A percentile compares a stretch with the other conserved stretches of the same genome.
phyloP scores from a whole-genome alignment of 768 basidiomycete genomes.

The Candolleomyces aberdarensis region DNA sequence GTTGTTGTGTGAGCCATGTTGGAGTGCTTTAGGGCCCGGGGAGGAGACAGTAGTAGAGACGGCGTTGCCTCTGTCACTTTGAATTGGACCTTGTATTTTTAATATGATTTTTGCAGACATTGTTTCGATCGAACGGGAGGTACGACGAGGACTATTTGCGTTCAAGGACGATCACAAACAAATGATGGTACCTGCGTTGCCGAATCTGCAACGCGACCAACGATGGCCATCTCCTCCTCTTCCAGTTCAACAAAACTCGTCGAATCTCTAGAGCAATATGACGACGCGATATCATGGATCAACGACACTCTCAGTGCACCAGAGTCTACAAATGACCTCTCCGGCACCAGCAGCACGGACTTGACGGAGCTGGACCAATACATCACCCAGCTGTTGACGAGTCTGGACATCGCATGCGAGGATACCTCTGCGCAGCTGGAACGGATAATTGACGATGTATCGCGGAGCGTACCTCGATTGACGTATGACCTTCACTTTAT shows the following conservation, averaged over 20 bases:
- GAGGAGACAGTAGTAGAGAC: conserved; percentile 47
- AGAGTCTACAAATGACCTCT: conserved; percentile 27
- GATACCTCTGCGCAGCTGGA: conserved; percentile 88
- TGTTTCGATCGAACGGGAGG: background rate
- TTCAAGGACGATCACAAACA: background rate
- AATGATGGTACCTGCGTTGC: background rate
- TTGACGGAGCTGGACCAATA: conserved; percentile 66
- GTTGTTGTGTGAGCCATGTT: conserved; percentile 69
- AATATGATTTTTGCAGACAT: background rate
- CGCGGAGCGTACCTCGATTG: conserved; percentile 84
- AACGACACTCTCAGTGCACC: conserved; percentile 53
- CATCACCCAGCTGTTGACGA: conserved; percentile 69
- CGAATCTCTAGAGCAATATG: conserved; percentile 55
- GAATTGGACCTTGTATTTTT: background rate
- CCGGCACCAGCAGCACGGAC: conserved; percentile 26
- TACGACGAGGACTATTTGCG: background rate
- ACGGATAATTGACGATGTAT: conserved; percentile 88
- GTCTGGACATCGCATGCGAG: conserved; percentile 83
- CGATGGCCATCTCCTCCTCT: conserved; percentile 26
- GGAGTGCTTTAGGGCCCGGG: conserved; percentile 63
- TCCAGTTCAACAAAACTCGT: conserved; percentile 41
- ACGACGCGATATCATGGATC: conserved; percentile 68
- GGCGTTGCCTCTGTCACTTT: conserved; percentile 39
- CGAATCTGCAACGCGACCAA: background rate
- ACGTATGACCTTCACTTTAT: conserved; percentile 97